A percentile compares a stretch with the other conserved stretches of the same genome.
Evolutionary conservation across 495 filamentous ascomycete species (phyloP).

Genomic region (Neurospora sp.): DNA sequence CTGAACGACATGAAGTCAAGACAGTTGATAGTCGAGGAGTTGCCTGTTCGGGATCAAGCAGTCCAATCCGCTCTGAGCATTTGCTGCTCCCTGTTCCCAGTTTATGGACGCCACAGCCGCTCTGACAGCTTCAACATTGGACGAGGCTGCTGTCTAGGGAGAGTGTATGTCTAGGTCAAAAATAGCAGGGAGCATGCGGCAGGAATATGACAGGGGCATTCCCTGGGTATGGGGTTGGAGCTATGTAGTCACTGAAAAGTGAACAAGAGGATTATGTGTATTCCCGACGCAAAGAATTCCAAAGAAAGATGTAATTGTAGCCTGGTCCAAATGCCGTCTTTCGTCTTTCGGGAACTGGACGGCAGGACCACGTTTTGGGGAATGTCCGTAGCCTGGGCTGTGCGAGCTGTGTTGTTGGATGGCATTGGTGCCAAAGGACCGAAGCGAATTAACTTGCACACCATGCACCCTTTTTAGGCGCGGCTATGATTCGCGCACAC

Average conservation of each 20-base stretch:
- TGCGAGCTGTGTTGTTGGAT: neutral
- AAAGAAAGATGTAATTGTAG: neutral
- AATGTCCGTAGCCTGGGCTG: slow-evolving; percentile 17
- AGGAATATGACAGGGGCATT: neutral
- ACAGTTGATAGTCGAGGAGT: neutral
- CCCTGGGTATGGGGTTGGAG: neutral
- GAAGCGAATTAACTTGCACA: neutral
- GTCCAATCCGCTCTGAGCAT: neutral
- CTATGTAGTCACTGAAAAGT: neutral
- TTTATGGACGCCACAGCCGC: slow-evolving; percentile 3
- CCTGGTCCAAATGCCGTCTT: neutral
- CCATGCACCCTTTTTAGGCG: neutral
- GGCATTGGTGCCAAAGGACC: neutral
- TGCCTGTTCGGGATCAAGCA: neutral
- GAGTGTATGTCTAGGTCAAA: neutral
- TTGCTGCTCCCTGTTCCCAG: neutral
- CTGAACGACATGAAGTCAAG: neutral
- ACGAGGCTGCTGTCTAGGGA: neutral
- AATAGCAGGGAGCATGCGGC: neutral
- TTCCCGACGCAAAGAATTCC: neutral
- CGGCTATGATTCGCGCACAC: neutral
- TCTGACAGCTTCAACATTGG: slow-evolving; percentile 4
- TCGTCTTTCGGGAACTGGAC: neutral
- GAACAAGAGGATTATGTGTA: neutral
- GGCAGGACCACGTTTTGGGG: slow-evolving; percentile 14